Evolutionary conservation across 2,329 filamentous ascomycete species (phyloP).

Genomic region (Alternaria infectoria): DNA sequence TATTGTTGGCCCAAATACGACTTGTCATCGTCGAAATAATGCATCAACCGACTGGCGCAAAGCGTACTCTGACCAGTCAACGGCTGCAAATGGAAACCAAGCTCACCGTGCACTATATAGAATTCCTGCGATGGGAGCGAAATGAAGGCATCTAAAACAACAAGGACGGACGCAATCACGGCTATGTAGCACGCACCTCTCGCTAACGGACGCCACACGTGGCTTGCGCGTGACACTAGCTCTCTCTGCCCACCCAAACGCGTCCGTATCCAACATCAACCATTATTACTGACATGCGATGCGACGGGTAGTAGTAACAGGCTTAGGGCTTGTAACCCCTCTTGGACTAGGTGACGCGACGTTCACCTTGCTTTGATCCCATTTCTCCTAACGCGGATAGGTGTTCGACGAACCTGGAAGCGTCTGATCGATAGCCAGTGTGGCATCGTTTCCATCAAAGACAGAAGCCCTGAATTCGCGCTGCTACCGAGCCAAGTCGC

Average conservation of each 20-base stretch:
- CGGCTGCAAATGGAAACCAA: neutral
- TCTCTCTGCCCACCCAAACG: neutral
- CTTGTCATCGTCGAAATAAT: neutral
- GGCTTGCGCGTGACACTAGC: conserved; percentile 12
- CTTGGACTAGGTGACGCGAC: conserved; percentile 70
- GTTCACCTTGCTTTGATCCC: neutral
- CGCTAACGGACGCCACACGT: conserved; percentile 18
- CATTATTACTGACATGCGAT: conserved; percentile 50
- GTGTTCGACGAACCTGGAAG: conserved; percentile 77
- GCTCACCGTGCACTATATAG: neutral
- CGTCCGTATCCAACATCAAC: conserved; percentile 14
- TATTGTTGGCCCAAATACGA: neutral
- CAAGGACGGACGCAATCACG: neutral
- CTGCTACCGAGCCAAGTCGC: conserved; percentile 84
- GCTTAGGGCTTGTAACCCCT: conserved; percentile 63
- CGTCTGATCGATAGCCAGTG: conserved; percentile 80
- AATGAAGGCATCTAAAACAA: neutral
- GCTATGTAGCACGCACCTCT: neutral
- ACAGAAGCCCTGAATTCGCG: conserved; percentile 68
- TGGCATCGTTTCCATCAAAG: conserved; percentile 76
- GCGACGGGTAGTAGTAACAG: conserved; percentile 59
- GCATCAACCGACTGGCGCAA: neutral
- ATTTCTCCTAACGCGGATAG: conserved; percentile 43
- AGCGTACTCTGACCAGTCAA: neutral
- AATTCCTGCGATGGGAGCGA: neutral